Conservation (phyloP, 208 protist genomes). For the Leishmania braziliensis region DNA sequence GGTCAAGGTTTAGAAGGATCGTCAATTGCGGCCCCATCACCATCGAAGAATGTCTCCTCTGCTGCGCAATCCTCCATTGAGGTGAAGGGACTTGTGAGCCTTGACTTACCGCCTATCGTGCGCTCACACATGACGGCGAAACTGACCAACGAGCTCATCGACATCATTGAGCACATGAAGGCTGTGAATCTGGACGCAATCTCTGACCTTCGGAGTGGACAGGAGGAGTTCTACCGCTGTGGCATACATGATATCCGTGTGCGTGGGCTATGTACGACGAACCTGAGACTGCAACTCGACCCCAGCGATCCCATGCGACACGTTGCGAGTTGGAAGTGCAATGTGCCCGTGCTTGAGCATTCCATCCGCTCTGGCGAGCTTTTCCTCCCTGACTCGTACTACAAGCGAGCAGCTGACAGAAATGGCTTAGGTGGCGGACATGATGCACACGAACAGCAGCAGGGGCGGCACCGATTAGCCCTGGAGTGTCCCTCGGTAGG, state of each 20-base stretch:
- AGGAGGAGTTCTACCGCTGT: constrained; percentile 58
- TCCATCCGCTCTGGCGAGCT: constrained; percentile 36
- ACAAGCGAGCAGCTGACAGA: constrained; percentile 2
- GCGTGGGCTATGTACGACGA: constrained; percentile 56
- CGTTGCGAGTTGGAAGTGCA: constrained; percentile 45
- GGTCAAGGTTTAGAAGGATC: not conserved
- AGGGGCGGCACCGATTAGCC: not conserved
- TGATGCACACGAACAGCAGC: not conserved
- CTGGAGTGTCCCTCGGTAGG: constrained; percentile 5
- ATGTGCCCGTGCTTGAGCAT: constrained; percentile 49
- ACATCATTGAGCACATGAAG: constrained; percentile 48
- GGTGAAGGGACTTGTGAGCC: constrained; percentile 41
- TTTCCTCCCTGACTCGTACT: constrained; percentile 44
- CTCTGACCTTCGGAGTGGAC: constrained; percentile 41
- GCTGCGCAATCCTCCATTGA: not conserved
- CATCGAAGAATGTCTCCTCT: not conserved
- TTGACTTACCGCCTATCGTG: constrained; percentile 65
- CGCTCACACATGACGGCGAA: constrained; percentile 22
- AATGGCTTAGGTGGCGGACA: not conserved
- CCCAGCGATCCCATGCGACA: constrained; percentile 10
- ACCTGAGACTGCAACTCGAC: constrained; percentile 38
- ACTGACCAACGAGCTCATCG: constrained; percentile 35
- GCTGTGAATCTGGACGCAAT: constrained; percentile 41
- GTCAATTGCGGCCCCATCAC: not conserved
- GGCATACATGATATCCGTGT: constrained; percentile 44